Conservation (phyloP, 257 asterid genomes). For the Eucommia ulmoides region DNA sequence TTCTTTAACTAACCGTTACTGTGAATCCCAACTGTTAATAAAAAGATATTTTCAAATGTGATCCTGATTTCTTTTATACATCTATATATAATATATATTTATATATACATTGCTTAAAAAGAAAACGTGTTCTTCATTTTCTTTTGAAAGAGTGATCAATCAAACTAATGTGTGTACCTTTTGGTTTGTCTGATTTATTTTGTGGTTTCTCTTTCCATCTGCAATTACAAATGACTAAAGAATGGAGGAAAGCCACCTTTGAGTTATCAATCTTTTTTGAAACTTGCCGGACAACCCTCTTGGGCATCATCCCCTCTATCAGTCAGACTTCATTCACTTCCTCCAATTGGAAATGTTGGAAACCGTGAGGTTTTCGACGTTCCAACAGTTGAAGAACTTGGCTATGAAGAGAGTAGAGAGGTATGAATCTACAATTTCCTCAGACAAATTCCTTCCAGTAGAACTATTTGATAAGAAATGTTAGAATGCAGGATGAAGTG, state of each 20-base stretch:
- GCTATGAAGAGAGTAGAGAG: constrained; percentile 55
- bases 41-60: too few species aligned
- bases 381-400: constrained; percentile 66
- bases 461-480: constrained; percentile 8
- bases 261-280: constrained; percentile 77
- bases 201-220: background rate
- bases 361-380: constrained; percentile 38
- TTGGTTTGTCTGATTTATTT: background rate
- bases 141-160: too few species aligned
- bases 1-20: too few species aligned
- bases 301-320: constrained; percentile 61
- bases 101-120: too few species aligned
- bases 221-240: constrained; percentile 15
- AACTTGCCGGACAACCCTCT: constrained; percentile 78
- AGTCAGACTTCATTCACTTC: constrained; percentile 33
- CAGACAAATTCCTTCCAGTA: background rate
- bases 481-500: constrained; percentile 39
- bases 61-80: too few species aligned
- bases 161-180: background rate
- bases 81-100: too few species aligned
- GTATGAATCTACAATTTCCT: constrained; percentile 18
- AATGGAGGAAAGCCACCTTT: constrained; percentile 88
- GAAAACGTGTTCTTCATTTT: too few species aligned
- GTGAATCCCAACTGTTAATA: too few species aligned
- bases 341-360: constrained; percentile 59